Evolutionary conservation across 805 yeast genomes (phyloP), one percentile per base, ranked within the genome.

Genomic region (Tetrapisispora pingtungensis): DNA sequence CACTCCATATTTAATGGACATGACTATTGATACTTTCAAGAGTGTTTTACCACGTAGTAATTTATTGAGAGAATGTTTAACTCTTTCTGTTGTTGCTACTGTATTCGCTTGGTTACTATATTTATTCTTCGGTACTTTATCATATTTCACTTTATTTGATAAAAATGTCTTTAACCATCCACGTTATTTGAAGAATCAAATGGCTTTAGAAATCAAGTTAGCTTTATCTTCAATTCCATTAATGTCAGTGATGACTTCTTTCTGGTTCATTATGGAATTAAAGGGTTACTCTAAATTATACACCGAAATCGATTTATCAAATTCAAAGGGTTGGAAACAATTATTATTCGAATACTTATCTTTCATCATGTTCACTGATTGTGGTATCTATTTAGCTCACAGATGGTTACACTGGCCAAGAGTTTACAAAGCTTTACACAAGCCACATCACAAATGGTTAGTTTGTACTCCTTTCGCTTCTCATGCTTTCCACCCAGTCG

Each of bases 401-500:
- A 80, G 97, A 62, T 77, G 85, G 76, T 74, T 93, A 58, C 98
- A 93, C 65, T 87, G 93, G 86, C 97, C 96, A 19, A 54, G 72
- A 15, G 81, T 93, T 34, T 93, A 93, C 77, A 89, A 83, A 70
- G 64, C 58, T 22, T 70, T 93, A 49, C 98, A 93, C 71, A 93
- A 93, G 70, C 97, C 97, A 12, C 98, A 93, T 67, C 98, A 93
- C 75, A 93, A 93, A 69, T 93, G 98, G 98, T 79, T 93, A 54
- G 96, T 93, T 34, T 90, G 97, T 49, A 90, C 98, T 10, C 98
- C 98, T 36, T 93, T 83, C 68, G 98, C 98, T 0, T 86, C 96
- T 8, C 97, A 89, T 61, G 97, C 97, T 22, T 93, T 93, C 87
- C 96, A 93, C 66, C 97, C 98, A 13, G 84, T 93, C 43, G 98